A percentile compares a stretch with the other conserved stretches of the same genome.
Conservation (phyloP, 257 asterid species). For the Anisodus acutangulus region DNA sequence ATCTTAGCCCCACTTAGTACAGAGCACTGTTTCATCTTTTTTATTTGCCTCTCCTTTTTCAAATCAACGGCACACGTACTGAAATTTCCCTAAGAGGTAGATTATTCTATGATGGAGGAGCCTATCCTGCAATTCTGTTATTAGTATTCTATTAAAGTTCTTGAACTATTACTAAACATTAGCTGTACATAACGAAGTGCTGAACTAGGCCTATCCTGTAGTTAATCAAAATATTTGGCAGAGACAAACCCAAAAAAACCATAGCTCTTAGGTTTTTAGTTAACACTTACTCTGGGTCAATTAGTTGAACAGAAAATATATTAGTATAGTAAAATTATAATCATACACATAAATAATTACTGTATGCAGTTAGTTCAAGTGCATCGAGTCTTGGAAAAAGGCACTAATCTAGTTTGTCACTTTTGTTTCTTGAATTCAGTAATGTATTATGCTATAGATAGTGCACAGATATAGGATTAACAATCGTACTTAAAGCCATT, state of each 20-base stretch:
- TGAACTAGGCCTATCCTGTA: not conserved
- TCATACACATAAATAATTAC: not conserved
- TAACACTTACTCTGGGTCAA: not conserved
- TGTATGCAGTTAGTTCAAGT: not conserved
- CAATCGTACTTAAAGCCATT: slow-evolving; percentile 24
- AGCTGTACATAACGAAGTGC: not conserved
- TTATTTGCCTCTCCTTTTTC: not conserved
- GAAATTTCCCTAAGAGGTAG: no score
- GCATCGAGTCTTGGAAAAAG: not conserved
- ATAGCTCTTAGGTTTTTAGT: not conserved
- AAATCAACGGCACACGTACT: no score
- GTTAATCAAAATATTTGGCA: not conserved
- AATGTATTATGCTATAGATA: not conserved
- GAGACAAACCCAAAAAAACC: not conserved
- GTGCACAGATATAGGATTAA: not conserved
- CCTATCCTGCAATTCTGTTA: not conserved
- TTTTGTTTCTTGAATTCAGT: not conserved
- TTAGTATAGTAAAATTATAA: not conserved
- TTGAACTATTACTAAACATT: not conserved
- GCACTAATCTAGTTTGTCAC: not conserved
- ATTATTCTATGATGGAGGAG: not conserved
- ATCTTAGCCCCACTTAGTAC: not conserved
- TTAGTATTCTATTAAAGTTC: not conserved
- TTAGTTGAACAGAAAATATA: not conserved
- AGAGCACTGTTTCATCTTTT: not conserved